Evolutionary conservation across 2,329 filamentous ascomycete genomes (phyloP), one percentile per base, ranked within the genome.

Genomic region (Penicillium sp.): DNA sequence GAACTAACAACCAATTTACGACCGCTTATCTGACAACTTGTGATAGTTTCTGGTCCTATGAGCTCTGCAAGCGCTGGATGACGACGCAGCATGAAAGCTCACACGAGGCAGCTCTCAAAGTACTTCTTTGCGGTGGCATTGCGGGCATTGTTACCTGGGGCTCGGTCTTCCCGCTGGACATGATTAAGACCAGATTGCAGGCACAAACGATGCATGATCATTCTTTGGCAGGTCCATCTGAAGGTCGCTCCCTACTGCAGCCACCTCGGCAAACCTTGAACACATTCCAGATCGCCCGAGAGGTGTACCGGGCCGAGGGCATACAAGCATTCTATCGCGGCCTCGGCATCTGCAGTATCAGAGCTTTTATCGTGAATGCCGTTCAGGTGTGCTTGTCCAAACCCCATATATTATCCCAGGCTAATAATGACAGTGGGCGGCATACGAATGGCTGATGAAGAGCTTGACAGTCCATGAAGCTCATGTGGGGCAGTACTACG

Each of bases 311-410:
- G 47, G 73, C 76, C 35, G 82, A 80, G 24, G 86, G 87, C 0
- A 28, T 75, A 7, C 66, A 69, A 26, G 76, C 81, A 1, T 89
- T 90, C 69, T 89, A 87, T 63, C 76, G 82, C 24, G 87, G 87
- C 0, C 67, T 97, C 34, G 81, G 82, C 0, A 77, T 95, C 26
- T 97, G 91, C 67, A 94, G 87, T 67, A 69, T 86, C 7, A 76
- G 91, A 56, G 91, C 91, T 0, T 96, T 97, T 65, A 74, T 95
- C 42, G 91, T 96, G 31, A 96, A 96, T 72, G 90, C 91, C 2
- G 86, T 88, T n/a, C 81, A 84, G 66, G 74, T 76, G 67, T 51
- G 70, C 11, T 42, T 34, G 32, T 2, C 11, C n/a, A 14, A 13
- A 26, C 24, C 26, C 13, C 7, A 3, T 23, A 8, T 22, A 14